Percentiles rank a stretch among this genome's conserved stretches.
Evolutionary conservation across 2,329 filamentous ascomycete genomes (phyloP).

Genomic region (Dissoconium aciculare): DNA sequence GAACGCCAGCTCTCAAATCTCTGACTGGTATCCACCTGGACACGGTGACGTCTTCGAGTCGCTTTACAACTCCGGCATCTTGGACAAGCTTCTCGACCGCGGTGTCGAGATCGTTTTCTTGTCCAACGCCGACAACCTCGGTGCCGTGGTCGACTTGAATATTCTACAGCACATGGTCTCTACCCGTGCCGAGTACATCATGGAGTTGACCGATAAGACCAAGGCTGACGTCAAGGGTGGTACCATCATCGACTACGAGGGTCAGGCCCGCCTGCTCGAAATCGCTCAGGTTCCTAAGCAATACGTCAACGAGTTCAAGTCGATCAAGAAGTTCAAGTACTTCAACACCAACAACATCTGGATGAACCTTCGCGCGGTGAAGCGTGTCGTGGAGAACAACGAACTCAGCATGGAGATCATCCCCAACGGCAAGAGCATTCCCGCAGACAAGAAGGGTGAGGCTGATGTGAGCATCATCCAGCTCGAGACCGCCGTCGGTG

Average conservation of each 20-base stretch:
- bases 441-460: conserved; percentile 98
- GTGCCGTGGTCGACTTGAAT: conserved; percentile 90
- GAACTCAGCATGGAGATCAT: conserved; percentile 99
- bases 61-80: conserved; percentile 95
- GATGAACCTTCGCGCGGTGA: conserved; percentile 95
- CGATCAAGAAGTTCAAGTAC: conserved; percentile 99
- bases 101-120: conserved; percentile 97
- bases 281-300: conserved; percentile 99
- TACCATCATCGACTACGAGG: conserved; percentile 99
- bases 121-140: conserved; percentile 97
- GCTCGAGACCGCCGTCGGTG: conserved; percentile 96
- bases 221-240: conserved; percentile 99
- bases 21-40: conserved; percentile 96
- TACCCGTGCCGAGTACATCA: conserved; percentile 94
- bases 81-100: conserved; percentile 88
- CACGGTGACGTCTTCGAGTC: conserved; percentile 99
- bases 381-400: conserved; percentile 96
- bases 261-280: conserved; percentile 88
- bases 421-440: conserved; percentile 96
- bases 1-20: conserved; percentile 69
- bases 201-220: conserved; percentile 99
- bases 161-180: conserved; percentile 99
- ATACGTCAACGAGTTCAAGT: conserved; percentile 99
- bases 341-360: conserved; percentile 99
- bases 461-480: conserved; percentile 94